Base-by-base conservation (phyloP, 2,329 filamentous ascomycete species). In the Microsporum ferrugineum region DNA sequence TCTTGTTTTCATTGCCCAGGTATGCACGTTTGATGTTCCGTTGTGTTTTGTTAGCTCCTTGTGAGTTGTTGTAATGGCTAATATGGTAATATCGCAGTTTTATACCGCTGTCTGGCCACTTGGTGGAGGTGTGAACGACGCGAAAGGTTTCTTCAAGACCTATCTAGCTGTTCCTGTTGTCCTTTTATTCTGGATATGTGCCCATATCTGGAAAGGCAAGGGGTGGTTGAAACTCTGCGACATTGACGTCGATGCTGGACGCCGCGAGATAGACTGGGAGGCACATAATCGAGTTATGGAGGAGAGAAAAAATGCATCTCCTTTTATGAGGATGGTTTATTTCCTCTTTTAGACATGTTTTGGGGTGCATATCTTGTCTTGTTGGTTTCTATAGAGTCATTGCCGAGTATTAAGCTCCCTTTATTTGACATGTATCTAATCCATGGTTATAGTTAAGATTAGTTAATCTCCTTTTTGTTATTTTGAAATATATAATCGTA, bases 211-310 rank as follows among this genome's bases (percentile, higher is more conserved):
- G 85, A 88, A 88, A 78, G 76, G 82, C 47, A 71, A 77, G 29
- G 80, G 80, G 17, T 88, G 83, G 82, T 76, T 85, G 60, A 78
- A 71, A 29, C 71, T 82, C 1, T 73, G 77, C 33, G 74, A 88
- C 65, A 87, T 89, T 62, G 85, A 88, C 66, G 79, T 88, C 60
- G 85, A 88, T 68, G 80, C 79, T 33, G 85, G 85, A 63, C 80
- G 85, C 43, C 79, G 85, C 62, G 80, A 83, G 71, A 78, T 86
- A 58, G 81, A 88, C 70, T 87, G 83, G 83, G 83, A 86, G 8
- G 75, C 75, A 45, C 84, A 86, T 73, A 80, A 85, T 69, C 78
- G 74, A 5, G 61, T 66, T 36, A 33, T 58, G 39, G 65, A 66
- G 43, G 51, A 61, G 36, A 60, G 49, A 14, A 58, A 61, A 47